These are phyloP conservation scores for Rehmannia glutinosa DNA, from an alignment of 257 asterid species.

Conservation along the genomic window DNA sequence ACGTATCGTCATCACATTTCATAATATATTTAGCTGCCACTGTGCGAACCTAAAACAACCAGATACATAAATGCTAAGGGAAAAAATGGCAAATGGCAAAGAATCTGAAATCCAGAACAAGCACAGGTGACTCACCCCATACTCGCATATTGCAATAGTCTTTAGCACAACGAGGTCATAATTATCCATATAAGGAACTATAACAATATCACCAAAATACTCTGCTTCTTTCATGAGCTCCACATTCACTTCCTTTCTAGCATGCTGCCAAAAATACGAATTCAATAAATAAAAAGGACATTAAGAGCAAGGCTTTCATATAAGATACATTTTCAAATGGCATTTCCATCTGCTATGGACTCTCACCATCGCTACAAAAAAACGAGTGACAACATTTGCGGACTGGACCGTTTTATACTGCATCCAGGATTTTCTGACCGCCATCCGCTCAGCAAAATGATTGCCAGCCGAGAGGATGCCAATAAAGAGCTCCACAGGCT, in stretches of 20 bases:
- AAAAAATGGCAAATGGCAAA: not conserved
- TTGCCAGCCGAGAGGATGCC: conserved; percentile 95
- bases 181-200: conserved; percentile 94
- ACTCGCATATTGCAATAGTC: conserved; percentile 91
- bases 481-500: conserved; percentile 74
- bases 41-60: conserved; percentile 54
- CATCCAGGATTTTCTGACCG: conserved; percentile 95
- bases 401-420: conserved; percentile 63
- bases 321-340: conserved; percentile 12
- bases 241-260: conserved; percentile 76
- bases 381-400: conserved; percentile 63
- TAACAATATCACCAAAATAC: conserved; percentile 82
- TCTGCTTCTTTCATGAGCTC: conserved; percentile 92
- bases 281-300: conserved; percentile 16
- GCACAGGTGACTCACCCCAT: conserved; percentile 64
- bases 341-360: conserved; percentile 12
- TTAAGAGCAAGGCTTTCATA: not conserved
- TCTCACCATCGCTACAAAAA: conserved; percentile 92
- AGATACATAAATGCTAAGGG: conserved; percentile 2
- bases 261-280: conserved; percentile 50
- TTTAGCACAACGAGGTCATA: conserved; percentile 93
- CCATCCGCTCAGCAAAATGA: conserved; percentile 97
- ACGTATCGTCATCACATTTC: conserved; percentile 99
- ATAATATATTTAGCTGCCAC: conserved; percentile 70
- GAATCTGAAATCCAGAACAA: conserved; percentile 16